Conservation (phyloP, 371 early-diverging fungal genomes). For the Dinochytrium kinnereticum region DNA sequence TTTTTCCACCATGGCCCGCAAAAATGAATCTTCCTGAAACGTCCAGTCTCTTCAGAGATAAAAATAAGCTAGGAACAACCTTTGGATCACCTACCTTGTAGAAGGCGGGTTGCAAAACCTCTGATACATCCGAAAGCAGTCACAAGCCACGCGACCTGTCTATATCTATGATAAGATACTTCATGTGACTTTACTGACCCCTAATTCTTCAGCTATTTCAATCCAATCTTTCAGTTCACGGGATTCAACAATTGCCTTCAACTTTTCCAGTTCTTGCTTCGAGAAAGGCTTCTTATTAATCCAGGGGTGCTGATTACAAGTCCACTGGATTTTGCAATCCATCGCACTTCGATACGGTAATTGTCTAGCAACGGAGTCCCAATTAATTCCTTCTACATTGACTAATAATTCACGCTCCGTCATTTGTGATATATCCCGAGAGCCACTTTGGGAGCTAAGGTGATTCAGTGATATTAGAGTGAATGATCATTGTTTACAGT, state of each 20-base stretch:
- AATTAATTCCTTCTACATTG: constrained; percentile 22
- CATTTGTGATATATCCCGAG: neutral
- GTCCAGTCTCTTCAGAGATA: constrained; percentile 70
- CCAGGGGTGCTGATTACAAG: constrained; percentile 19
- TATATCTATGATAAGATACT: neutral
- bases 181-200: constrained; percentile 39
- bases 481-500: constrained; percentile 15
- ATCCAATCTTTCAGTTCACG: constrained; percentile 61
- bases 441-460: constrained; percentile 18
- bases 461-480: neutral
- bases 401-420: constrained; percentile 8
- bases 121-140: constrained; percentile 79
- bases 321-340: constrained; percentile 33
- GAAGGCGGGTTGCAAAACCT: constrained; percentile 51
- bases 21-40: constrained; percentile 68
- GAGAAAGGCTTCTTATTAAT: constrained; percentile 32
- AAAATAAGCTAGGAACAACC: neutral
- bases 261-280: constrained; percentile 16
- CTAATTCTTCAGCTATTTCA: constrained; percentile 60
- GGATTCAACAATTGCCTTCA: constrained; percentile 23
- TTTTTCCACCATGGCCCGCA: constrained; percentile 69
- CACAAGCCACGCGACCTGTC: constrained; percentile 76
- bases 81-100: constrained; percentile 49
- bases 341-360: constrained; percentile 9
- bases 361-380: constrained; percentile 14